A percentile compares a stretch with the other conserved stretches of the same genome.
These are phyloP conservation scores for Porodaedalea pini DNA, from an alignment of 1,284 basidiomycete species.

Conservation along the genomic window DNA sequence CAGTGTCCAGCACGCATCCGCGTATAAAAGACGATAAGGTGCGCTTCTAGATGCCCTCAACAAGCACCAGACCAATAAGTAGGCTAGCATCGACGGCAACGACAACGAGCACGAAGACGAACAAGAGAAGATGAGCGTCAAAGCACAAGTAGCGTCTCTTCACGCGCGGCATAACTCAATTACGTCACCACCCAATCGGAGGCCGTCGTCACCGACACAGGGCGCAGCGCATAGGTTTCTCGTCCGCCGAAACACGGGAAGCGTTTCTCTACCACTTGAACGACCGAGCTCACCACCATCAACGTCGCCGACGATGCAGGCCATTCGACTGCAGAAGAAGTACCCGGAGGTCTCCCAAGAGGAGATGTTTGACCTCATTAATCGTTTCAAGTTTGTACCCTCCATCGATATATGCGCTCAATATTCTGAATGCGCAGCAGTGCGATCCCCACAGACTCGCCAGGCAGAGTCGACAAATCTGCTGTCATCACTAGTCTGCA, in stretches of 20 bases:
- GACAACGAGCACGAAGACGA: neutral
- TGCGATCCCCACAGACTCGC: conserved; percentile 78
- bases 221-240: conserved; percentile 13
- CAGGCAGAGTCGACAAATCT: conserved; percentile 82
- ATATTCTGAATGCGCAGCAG: conserved; percentile 38
- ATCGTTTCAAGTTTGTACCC: conserved; percentile 83
- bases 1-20: neutral
- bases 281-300: conserved; percentile 17
- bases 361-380: conserved; percentile 91
- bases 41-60: neutral
- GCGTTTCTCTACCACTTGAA: conserved; percentile 18
- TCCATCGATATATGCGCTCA: conserved; percentile 13
- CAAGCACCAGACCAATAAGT: too few species aligned
- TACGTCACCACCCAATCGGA: neutral
- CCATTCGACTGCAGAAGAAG: conserved; percentile 87
- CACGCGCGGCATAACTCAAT: conserved; percentile 6
- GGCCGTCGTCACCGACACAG: conserved; percentile 3
- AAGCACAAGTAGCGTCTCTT: conserved; percentile 6
- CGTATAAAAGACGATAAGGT: neutral
- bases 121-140: conserved; percentile 7
- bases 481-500: conserved; percentile 76
- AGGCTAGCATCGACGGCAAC: neutral
- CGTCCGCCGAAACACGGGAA: conserved; percentile 8
- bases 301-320: conserved; percentile 60
- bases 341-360: conserved; percentile 89